A percentile compares a stretch with the other conserved stretches of the same genome.
Conservation (phyloP, 75 land plant genomes). For the Ceratopteris richardii region DNA sequence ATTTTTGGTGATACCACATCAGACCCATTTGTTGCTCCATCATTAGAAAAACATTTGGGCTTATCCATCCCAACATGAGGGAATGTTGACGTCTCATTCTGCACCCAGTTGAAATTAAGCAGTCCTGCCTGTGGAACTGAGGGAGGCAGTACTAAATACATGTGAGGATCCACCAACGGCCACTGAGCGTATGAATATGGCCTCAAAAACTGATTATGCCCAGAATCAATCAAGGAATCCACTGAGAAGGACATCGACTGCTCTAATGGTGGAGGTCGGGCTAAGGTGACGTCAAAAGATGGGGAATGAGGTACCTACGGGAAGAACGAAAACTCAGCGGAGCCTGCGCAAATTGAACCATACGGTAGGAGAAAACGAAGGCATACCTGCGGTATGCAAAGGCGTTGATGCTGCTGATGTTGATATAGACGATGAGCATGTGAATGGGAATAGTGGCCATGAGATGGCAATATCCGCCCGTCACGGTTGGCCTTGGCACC, state of each 20-base stretch:
- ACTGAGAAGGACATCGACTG: background rate
- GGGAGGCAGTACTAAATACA: background rate
- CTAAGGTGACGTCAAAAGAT: slow-evolving; percentile 3
- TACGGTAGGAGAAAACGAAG: background rate
- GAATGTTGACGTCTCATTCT: no score
- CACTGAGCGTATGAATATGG: background rate
- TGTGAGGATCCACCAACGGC: background rate
- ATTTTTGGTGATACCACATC: no score
- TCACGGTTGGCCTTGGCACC: slow-evolving; percentile 10
- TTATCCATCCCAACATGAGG: no score
- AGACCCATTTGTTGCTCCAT: no score
- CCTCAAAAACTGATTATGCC: background rate
- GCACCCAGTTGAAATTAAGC: no score
- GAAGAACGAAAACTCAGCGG: slow-evolving; percentile 7
- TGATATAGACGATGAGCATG: slow-evolving; percentile 17
- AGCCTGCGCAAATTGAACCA: background rate
- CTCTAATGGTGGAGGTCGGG: slow-evolving; percentile 1
- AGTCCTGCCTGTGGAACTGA: background rate
- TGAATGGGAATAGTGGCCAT: background rate
- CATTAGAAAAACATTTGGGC: no score
- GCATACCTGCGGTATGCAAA: slow-evolving; percentile 2
- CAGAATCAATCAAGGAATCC: background rate
- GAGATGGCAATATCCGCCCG: slow-evolving; percentile 9
- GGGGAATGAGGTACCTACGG: slow-evolving; percentile 9
- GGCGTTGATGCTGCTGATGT: slow-evolving; percentile 5